Conservation (phyloP, 441 rosid genomes). For the Arabidopsis lyrata region DNA sequence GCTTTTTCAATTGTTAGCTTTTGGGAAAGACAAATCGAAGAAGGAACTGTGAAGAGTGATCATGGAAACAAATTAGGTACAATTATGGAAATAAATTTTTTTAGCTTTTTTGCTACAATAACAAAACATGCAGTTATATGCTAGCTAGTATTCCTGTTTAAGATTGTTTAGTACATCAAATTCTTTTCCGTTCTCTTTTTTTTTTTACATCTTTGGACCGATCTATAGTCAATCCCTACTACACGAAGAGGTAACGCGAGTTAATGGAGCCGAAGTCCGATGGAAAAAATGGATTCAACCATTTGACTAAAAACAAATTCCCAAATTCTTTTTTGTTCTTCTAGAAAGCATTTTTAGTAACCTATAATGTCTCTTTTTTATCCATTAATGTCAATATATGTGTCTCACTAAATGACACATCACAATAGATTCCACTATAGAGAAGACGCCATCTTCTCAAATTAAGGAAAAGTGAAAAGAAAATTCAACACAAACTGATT, state of each 20-base stretch:
- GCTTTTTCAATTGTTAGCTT: neutral
- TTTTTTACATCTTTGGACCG: too few relatives aligned
- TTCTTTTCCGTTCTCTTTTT: neutral
- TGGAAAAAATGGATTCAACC: too few relatives aligned
- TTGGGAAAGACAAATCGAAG: neutral
- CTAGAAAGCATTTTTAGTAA: neutral
- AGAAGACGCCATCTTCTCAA: too few relatives aligned
- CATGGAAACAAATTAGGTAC: neutral
- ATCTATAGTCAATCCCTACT: too few relatives aligned
- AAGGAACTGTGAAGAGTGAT: neutral
- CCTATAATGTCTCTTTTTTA: too few relatives aligned
- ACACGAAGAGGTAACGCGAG: too few relatives aligned
- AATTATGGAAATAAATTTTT: neutral
- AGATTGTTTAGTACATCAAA: neutral
- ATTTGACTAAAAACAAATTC: too few relatives aligned
- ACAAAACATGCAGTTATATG: conserved; percentile 10
- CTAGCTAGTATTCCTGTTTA: neutral
- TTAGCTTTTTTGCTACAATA: neutral
- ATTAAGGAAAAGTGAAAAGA: too few relatives aligned
- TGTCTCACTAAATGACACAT: too few relatives aligned
- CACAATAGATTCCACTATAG: neutral
- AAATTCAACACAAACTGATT: too few relatives aligned
- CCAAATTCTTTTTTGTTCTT: neutral
- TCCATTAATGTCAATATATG: too few relatives aligned
- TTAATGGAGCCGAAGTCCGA: too few relatives aligned